A percentile compares a stretch with the other conserved stretches of the same genome.
phyloP scores from a whole-genome alignment of 2,329 filamentous ascomycete species.

The Beauveria sp. region DNA sequence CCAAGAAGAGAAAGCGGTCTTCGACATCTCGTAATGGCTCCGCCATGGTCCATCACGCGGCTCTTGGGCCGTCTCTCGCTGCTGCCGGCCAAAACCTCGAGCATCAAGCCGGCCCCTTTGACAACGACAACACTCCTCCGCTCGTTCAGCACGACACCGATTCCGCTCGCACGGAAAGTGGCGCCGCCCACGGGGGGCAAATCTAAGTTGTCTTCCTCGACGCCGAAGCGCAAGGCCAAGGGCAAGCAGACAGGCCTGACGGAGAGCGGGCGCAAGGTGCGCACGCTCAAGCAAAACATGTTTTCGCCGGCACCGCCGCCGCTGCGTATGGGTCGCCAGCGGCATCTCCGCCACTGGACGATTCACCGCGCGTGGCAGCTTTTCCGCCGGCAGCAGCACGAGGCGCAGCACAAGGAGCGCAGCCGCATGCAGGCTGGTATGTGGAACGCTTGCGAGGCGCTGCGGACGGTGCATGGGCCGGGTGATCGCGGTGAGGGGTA shows the following conservation, averaged over 20 bases:
- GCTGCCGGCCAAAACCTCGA: background rate
- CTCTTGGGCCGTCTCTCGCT: slow-evolving; percentile 21
- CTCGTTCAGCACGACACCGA: slow-evolving; percentile 25
- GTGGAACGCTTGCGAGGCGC: slow-evolving; percentile 75
- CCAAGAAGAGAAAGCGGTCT: background rate
- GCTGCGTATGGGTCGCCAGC: slow-evolving; percentile 79
- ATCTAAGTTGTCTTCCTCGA: slow-evolving; percentile 16
- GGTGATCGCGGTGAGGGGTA: slow-evolving; percentile 53
- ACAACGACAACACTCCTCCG: too few relatives aligned
- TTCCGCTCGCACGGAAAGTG: slow-evolving; percentile 23
- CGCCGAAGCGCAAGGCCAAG: slow-evolving; percentile 17
- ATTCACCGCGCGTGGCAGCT: slow-evolving; percentile 95
- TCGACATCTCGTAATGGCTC: slow-evolving; percentile 18
- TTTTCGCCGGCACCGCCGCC: slow-evolving; percentile 53
- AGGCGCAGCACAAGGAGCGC: slow-evolving; percentile 60
- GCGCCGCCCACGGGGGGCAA: background rate
- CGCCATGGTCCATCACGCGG: slow-evolving; percentile 23
- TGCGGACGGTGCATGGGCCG: slow-evolving; percentile 54
- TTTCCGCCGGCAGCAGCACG: slow-evolving; percentile 61
- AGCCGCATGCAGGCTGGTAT: slow-evolving; percentile 77
- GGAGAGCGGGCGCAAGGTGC: slow-evolving; percentile 35
- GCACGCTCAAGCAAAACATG: slow-evolving; percentile 39
- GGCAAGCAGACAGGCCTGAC: slow-evolving; percentile 15
- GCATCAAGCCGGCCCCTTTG: slow-evolving; percentile 1
- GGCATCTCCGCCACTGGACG: slow-evolving; percentile 92